Percentiles rank a stretch among this genome's conserved stretches.
Conservation (phyloP, 2,329 filamentous ascomycete species). For the Phialophora tarda region DNA sequence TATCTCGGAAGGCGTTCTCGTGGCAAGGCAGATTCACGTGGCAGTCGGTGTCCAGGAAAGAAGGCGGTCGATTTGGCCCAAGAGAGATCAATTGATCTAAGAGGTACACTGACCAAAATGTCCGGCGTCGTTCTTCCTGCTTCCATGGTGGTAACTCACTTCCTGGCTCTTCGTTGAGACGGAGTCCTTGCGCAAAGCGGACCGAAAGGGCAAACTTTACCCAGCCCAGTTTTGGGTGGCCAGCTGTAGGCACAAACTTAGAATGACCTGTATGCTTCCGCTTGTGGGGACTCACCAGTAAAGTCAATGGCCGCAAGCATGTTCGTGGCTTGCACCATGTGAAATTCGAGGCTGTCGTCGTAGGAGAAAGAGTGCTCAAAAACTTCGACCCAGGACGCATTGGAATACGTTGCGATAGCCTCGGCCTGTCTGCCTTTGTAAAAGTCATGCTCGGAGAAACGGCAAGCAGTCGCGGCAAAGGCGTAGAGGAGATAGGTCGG, state of each 20-base stretch:
- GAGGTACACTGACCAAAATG: conserved; percentile 44
- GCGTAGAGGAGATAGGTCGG: conserved; percentile 45
- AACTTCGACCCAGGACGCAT: background rate
- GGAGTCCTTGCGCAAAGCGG: conserved; percentile 67
- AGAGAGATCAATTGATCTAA: conserved; percentile 39
- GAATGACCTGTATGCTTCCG: too few relatives aligned
- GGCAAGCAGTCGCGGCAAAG: conserved; percentile 43
- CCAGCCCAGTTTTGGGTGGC: conserved; percentile 45
- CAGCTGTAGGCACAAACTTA: too few relatives aligned
- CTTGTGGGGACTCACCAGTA: conserved; percentile 47
- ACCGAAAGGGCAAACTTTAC: conserved; percentile 46
- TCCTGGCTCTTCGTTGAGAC: conserved; percentile 41
- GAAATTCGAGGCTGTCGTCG: conserved; percentile 41
- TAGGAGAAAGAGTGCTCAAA: conserved; percentile 41
- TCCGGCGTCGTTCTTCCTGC: conserved; percentile 42
- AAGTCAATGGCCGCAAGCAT: conserved; percentile 40
- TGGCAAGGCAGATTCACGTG: background rate
- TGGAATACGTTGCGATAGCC: background rate
- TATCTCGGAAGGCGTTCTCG: background rate
- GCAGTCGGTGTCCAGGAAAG: conserved; percentile 1
- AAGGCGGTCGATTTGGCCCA: background rate
- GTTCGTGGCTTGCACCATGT: conserved; percentile 24
- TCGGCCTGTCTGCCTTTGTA: background rate
- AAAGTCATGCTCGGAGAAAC: conserved; percentile 38
- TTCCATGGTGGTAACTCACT: conserved; percentile 33